Evolutionary conservation across 2,329 filamentous ascomycete species (phyloP).

Genomic region (Verticillium longisporum): DNA sequence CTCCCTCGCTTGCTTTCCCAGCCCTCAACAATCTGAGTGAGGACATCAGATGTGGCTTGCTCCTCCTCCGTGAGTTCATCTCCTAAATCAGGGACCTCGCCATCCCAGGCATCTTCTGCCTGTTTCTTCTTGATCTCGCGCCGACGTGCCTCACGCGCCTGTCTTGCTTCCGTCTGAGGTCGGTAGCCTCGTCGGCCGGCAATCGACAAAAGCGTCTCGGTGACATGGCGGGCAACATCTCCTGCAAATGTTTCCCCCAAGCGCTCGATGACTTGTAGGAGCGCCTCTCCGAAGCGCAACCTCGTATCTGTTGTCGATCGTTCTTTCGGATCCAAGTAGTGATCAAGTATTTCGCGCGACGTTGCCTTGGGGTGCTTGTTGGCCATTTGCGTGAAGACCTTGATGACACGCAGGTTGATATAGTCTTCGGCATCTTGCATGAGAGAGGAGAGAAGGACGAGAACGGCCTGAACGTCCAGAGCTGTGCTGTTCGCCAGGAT

Average conservation of each 20-base stretch:
- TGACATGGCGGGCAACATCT: constrained; percentile 42
- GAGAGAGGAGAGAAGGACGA: constrained; percentile 57
- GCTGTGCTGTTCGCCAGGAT: constrained; percentile 48
- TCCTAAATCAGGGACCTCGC: constrained; percentile 40
- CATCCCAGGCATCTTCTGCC: constrained; percentile 48
- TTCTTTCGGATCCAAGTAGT: constrained; percentile 60
- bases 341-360: constrained; percentile 55
- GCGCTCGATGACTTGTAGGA: constrained; percentile 57
- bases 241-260: constrained; percentile 50
- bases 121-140: constrained; percentile 41
- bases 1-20: constrained; percentile 13
- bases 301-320: constrained; percentile 52
- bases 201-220: constrained; percentile 54
- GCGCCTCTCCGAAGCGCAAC: constrained; percentile 61
- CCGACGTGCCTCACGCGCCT: constrained; percentile 42
- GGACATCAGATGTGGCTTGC: constrained; percentile 38
- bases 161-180: constrained; percentile 50
- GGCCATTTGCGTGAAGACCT: constrained; percentile 56
- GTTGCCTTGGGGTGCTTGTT: constrained; percentile 56
- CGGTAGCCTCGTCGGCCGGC: constrained; percentile 57
- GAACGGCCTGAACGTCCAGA: constrained; percentile 58
- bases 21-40: constrained; percentile 21
- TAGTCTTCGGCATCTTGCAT: constrained; percentile 64
- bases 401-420: constrained; percentile 62
- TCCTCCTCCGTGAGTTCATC: constrained; percentile 38